Conservation (phyloP, 2,329 filamentous ascomycete species). For the Colletotrichum trifolii region DNA sequence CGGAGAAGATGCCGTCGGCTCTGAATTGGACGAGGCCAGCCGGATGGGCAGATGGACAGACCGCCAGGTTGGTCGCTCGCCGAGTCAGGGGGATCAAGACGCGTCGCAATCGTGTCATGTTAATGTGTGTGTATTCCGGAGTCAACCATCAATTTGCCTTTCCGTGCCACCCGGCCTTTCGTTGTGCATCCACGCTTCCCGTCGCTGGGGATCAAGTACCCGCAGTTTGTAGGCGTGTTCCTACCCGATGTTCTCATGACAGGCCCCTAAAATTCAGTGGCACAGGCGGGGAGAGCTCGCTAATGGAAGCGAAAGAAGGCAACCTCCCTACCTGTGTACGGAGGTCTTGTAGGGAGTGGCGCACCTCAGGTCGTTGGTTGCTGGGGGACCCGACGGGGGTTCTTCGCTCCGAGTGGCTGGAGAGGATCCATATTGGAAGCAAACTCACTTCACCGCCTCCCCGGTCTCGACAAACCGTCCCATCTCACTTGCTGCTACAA, state of each 20-base stretch:
- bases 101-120: not conserved
- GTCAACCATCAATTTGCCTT: too few relatives aligned
- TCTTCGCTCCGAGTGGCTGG: not conserved
- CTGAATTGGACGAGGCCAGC: too few relatives aligned
- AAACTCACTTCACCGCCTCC: slow-evolving; percentile 22
- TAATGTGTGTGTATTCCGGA: not conserved
- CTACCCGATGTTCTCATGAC: not conserved
- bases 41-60: too few relatives aligned
- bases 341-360: not conserved
- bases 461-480: not conserved
- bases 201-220: too few relatives aligned
- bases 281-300: not conserved
- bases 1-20: too few relatives aligned
- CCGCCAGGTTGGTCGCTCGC: too few relatives aligned
- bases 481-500: not conserved
- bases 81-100: not conserved
- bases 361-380: slow-evolving; percentile 2
- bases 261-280: slow-evolving; percentile 14
- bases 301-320: not conserved
- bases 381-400: slow-evolving; percentile 10
- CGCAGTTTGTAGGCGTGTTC: too few relatives aligned
- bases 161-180: too few relatives aligned
- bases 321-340: not conserved
- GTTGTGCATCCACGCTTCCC: too few relatives aligned
- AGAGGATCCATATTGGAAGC: slow-evolving; percentile 13